Conservation (phyloP, 1,284 basidiomycete genomes). For the Fomitopsis schrenkii region DNA sequence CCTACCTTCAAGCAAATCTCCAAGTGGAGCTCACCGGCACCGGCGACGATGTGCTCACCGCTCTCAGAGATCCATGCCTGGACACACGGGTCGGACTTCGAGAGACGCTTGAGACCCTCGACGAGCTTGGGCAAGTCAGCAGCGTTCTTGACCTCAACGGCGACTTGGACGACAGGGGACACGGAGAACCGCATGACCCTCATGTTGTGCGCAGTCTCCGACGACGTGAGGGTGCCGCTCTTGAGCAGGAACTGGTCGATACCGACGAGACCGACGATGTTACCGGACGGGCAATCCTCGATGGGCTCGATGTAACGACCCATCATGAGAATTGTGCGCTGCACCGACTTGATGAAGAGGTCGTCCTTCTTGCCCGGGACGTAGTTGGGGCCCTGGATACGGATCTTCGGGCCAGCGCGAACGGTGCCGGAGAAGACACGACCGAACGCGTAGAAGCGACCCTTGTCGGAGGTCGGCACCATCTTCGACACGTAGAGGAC, state of each 20-base stretch:
- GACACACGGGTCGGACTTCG: slow-evolving; percentile 99
- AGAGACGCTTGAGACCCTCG: slow-evolving; percentile 99
- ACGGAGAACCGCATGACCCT: slow-evolving; percentile 99
- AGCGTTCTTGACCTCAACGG: slow-evolving; percentile 99
- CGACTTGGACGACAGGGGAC: slow-evolving; percentile 98
- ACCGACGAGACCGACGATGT: slow-evolving; percentile 99
- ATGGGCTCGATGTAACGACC: slow-evolving; percentile 98
- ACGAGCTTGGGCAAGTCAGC: slow-evolving; percentile 99
- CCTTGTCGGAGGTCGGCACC: slow-evolving; percentile 99
- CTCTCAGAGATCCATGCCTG: slow-evolving; percentile 92
- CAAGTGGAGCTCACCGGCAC: slow-evolving; percentile 98
- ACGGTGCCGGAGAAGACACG: slow-evolving; percentile 99
- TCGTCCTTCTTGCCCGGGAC: slow-evolving; percentile 99
- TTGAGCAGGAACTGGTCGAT: slow-evolving; percentile 99
- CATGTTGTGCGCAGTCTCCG: slow-evolving; percentile 99
- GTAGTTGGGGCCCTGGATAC: slow-evolving; percentile 99
- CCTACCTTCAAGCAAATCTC: slow-evolving; percentile 97
- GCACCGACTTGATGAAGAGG: slow-evolving; percentile 96
- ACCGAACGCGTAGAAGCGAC: slow-evolving; percentile 99
- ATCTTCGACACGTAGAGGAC: slow-evolving; percentile 99
- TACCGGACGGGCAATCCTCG: slow-evolving; percentile 98
- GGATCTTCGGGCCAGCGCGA: slow-evolving; percentile 95
- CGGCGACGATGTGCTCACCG: slow-evolving; percentile 98
- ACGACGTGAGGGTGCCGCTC: slow-evolving; percentile 96
- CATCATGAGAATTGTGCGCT: slow-evolving; percentile 99